Percentiles rank a stretch among this genome's conserved stretches.
phyloP scores from a whole-genome alignment of 257 asterid species.

The Capsicum pubescens region DNA sequence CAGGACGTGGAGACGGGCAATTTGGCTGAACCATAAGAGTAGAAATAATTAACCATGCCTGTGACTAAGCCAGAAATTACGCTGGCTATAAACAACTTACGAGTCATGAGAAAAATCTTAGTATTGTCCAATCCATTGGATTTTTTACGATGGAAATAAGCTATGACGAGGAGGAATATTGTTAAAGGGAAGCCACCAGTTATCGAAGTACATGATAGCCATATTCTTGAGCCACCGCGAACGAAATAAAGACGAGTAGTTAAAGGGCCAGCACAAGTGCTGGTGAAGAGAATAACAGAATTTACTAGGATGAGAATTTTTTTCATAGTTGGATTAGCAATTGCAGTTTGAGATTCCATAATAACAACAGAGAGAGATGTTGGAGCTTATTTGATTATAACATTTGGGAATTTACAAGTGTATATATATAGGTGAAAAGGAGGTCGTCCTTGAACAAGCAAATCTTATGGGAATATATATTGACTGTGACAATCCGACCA shows the following conservation, averaged over 20 bases:
- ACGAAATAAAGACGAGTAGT: slow-evolving; percentile 40
- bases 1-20: slow-evolving; percentile 39
- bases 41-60: slow-evolving; percentile 26
- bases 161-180: slow-evolving; percentile 24
- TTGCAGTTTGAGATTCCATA: slow-evolving; percentile 28
- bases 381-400: background rate
- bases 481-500: too few species aligned
- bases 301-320: slow-evolving; percentile 3
- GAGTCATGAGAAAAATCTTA: slow-evolving; percentile 27
- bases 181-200: slow-evolving; percentile 39
- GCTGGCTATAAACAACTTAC: background rate
- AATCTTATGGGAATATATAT: too few species aligned
- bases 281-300: slow-evolving; percentile 14
- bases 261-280: slow-evolving; percentile 36
- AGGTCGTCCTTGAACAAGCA: too few species aligned
- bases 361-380: background rate
- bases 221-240: slow-evolving; percentile 34
- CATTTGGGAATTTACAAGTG: background rate
- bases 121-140: background rate
- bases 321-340: background rate
- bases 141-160: slow-evolving; percentile 32
- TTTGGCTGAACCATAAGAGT: slow-evolving; percentile 15
- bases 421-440: too few species aligned
- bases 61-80: slow-evolving; percentile 26
- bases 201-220: slow-evolving; percentile 31